Conservation (phyloP, 2,329 filamentous ascomycete species). For the Arthrinium phaeospermum region DNA sequence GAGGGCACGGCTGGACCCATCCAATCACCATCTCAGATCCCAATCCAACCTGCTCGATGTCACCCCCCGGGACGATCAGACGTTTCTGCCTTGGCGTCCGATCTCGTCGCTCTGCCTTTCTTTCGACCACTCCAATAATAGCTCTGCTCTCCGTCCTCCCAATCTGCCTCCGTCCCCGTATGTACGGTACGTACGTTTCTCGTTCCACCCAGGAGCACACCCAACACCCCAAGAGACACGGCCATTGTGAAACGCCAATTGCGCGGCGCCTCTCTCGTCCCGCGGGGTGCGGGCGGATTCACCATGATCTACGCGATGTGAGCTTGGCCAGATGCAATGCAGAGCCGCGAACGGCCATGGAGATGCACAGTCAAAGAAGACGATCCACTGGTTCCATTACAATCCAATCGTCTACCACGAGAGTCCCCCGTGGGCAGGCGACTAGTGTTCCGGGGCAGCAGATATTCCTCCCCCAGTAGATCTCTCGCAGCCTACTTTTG, state of each 20-base stretch:
- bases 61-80: not conserved
- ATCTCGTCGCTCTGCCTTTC: not conserved
- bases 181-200: not conserved
- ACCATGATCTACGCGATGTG: not conserved
- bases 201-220: not conserved
- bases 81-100: conserved; percentile 3
- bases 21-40: not conserved
- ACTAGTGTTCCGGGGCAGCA: not conserved
- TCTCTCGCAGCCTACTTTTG: not conserved
- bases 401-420: not conserved
- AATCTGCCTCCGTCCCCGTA: not conserved
- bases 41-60: not conserved
- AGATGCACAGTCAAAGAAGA: not conserved
- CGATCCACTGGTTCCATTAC: not conserved
- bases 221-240: not conserved
- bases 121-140: not conserved
- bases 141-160: not conserved
- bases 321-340: not conserved
- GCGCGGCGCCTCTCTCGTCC: not conserved
- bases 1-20: not conserved
- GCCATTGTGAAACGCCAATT: not conserved
- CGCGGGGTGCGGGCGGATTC: not conserved
- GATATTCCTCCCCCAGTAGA: not conserved
- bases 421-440: not conserved
- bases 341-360: not conserved